phyloP scores from a whole-genome alignment of 1,284 basidiomycete genomes.

The Calocybe gambosa region DNA sequence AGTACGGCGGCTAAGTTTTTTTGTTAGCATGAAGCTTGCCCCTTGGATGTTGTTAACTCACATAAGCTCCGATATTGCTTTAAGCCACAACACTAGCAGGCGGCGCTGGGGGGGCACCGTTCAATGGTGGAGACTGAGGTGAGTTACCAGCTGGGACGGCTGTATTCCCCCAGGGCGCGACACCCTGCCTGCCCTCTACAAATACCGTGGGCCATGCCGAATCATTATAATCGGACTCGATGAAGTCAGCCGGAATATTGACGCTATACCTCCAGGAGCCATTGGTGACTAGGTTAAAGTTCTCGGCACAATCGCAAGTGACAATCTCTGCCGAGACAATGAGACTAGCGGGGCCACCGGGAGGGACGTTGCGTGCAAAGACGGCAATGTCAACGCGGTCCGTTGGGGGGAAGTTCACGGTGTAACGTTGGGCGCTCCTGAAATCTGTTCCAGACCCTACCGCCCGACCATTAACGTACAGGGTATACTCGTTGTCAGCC shows the following conservation, averaged over 20 bases:
- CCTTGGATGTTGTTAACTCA: too few relatives aligned
- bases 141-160: background rate
- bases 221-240: constrained; percentile 4
- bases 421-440: constrained; percentile 16
- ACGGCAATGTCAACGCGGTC: constrained; percentile 18
- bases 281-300: constrained; percentile 7
- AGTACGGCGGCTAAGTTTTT: too few relatives aligned
- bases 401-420: constrained; percentile 16
- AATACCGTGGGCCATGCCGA: constrained; percentile 6
- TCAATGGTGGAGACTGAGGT: constrained; percentile 3
- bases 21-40: too few relatives aligned
- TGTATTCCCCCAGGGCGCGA: constrained; percentile 5
- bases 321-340: constrained; percentile 15
- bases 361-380: constrained; percentile 13
- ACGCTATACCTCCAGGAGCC: constrained; percentile 9
- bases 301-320: constrained; percentile 6
- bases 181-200: constrained; percentile 5
- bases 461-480: constrained; percentile 22
- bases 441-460: constrained; percentile 18
- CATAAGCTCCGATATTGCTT: too few relatives aligned
- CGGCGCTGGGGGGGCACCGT: constrained; percentile 6
- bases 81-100: constrained; percentile 8
- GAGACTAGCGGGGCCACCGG: constrained; percentile 18
- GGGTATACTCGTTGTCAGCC: constrained; percentile 20
- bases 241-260: constrained; percentile 4